These are phyloP conservation scores for Starmerella khaoyaiensis DNA, from an alignment of 805 yeast genomes.

Conservation along the genomic window DNA sequence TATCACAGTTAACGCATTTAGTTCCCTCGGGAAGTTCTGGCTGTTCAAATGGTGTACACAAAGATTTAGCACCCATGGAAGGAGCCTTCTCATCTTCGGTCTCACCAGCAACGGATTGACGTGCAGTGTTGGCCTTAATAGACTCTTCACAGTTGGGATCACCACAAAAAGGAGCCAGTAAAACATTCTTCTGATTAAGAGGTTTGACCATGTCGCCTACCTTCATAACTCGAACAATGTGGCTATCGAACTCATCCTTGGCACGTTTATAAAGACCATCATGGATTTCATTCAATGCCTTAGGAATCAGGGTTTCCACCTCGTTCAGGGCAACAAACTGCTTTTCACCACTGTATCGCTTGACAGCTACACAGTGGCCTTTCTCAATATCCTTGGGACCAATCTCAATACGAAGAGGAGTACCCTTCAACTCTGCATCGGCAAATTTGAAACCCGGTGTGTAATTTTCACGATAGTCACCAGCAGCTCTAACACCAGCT, in stretches of 20 bases:
- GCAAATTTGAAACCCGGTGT: slow-evolving; percentile 99
- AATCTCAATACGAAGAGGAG: slow-evolving; percentile 82
- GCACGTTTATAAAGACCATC: slow-evolving; percentile 61
- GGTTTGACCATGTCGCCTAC: slow-evolving; percentile 91
- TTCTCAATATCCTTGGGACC: slow-evolving; percentile 92
- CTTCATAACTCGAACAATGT: slow-evolving; percentile 65
- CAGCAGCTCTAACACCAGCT: slow-evolving; percentile 59
- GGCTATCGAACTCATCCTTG: slow-evolving; percentile 68
- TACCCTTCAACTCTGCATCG: slow-evolving; percentile 93
- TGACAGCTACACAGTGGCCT: slow-evolving; percentile 70
- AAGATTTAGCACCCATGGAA: slow-evolving; percentile 97
- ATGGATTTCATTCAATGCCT: slow-evolving; percentile 73
- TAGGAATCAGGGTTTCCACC: slow-evolving; percentile 54
- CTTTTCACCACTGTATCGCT: slow-evolving; percentile 84
- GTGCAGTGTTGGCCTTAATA: slow-evolving; percentile 79
- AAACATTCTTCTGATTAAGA: slow-evolving; percentile 78
- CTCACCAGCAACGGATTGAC: slow-evolving; percentile 60
- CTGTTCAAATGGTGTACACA: slow-evolving; percentile 92
- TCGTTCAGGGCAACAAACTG: slow-evolving; percentile 50
- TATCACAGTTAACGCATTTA: slow-evolving; percentile 77
- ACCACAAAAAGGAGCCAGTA: slow-evolving; percentile 97
- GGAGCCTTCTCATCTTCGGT: slow-evolving; percentile 94
- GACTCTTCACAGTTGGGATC: slow-evolving; percentile 88
- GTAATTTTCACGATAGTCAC: slow-evolving; percentile 88
- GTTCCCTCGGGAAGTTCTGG: slow-evolving; percentile 68